Evolutionary conservation across 768 basidiomycete species (phyloP), one percentile per base, ranked within the genome.

Genomic region (Agaricus sinodeliciosus): DNA sequence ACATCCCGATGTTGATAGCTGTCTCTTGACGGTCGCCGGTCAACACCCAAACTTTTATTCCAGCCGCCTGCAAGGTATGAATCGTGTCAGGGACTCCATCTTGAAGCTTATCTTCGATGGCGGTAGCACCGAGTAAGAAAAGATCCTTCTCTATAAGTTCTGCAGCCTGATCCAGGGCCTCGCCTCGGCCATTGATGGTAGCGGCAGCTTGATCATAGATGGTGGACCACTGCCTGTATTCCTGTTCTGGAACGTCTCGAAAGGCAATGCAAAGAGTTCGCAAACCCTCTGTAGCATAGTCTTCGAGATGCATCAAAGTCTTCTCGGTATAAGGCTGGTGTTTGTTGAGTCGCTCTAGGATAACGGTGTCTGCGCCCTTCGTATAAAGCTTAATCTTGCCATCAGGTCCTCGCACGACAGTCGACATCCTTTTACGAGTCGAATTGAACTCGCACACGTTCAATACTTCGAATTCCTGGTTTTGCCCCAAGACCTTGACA

Each of bases 391-490:
- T 97, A 71, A 99, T 90, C 66, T 82, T 84, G 43, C 95, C 94
- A 58, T 92, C 84, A 0, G 94, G 87, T 22, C 80, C 77, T 19
- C 93, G 82, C 28, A 99, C 80, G 59, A 99, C 70, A 1, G 94
- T 95, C 25, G 96, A 98, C 96, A 99, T 98, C 54, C 96, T 81
- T 64, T 99, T 98, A 47, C 96, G 81, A 3, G 93, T 91, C 19
- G 93, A 96, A 65, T 98, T 98, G 78, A 99, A 99, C 70, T 98
- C 96, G 79, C 94, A 96, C 41, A 99, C 87, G 63, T 98, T 98
- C 55, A 99, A 69, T 52, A 98, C 81, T 63, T 97, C 83, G 64
- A 84, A 98, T 65, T 98, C 93, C 51, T 81, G 78, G 0, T 75
- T 69, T 50, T 73, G 68, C 16, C 91, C 93, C 46, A 79, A 73